A percentile compares a stretch with the other conserved stretches of the same genome.
These are phyloP conservation scores for Tricholoma matsutake DNA, from an alignment of 768 basidiomycete species.

Conservation along the genomic window DNA sequence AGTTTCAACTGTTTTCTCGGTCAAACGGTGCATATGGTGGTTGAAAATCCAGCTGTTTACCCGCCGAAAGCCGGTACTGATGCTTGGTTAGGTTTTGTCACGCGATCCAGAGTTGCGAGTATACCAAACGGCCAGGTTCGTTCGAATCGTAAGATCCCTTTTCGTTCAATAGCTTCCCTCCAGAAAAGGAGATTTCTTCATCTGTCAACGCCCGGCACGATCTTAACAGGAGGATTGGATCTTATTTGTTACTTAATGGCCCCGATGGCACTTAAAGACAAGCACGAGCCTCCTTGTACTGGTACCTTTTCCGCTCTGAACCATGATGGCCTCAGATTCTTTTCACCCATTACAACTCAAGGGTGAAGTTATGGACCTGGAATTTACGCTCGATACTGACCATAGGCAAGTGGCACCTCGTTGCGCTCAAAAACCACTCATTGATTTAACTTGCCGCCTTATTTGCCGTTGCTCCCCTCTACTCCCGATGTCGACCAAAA, in stretches of 20 bases:
- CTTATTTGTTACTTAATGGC: conserved; percentile 58
- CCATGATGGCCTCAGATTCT: conserved; percentile 55
- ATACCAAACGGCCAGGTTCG: conserved; percentile 18
- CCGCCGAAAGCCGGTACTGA: conserved; percentile 30
- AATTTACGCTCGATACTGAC: conserved; percentile 69
- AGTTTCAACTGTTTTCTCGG: too few relatives aligned
- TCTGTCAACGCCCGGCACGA: conserved; percentile 40
- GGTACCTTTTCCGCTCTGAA: conserved; percentile 46
- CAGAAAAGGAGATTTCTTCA: conserved; percentile 35
- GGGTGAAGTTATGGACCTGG: conserved; percentile 75
- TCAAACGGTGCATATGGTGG: not conserved
- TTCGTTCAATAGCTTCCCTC: conserved; percentile 18
- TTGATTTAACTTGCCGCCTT: conserved; percentile 42
- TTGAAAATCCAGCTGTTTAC: not conserved
- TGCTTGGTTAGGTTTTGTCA: conserved; percentile 33
- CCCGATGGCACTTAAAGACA: conserved; percentile 54
- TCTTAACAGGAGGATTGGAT: conserved; percentile 38
- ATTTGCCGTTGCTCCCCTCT: conserved; percentile 46
- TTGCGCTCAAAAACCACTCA: conserved; percentile 11
- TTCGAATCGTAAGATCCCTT: conserved; percentile 15
- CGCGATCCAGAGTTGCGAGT: conserved; percentile 18
- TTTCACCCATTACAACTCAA: conserved; percentile 64
- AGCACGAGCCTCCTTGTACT: conserved; percentile 43
- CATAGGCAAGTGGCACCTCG: conserved; percentile 44
- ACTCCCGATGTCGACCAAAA: conserved; percentile 44